Percentiles rank a stretch among this genome's conserved stretches.
phyloP scores from a whole-genome alignment of 768 basidiomycete genomes.

The Serendipita sp. region DNA sequence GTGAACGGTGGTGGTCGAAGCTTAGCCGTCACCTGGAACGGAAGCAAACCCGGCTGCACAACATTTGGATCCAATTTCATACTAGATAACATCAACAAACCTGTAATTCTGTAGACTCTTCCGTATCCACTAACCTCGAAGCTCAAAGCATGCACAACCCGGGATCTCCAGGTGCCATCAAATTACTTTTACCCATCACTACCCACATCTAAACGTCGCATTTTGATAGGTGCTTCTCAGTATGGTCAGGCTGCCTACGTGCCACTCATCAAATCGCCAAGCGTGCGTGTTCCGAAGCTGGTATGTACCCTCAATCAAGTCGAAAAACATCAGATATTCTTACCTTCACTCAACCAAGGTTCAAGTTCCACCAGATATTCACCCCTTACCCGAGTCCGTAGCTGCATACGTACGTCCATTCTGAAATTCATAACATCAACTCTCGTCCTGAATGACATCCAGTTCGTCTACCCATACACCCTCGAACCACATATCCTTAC shows the following conservation, averaged over 20 bases:
- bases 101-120: too few species aligned
- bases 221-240: conserved; percentile 38
- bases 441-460: conserved; percentile 5
- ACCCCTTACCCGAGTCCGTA: conserved; percentile 84
- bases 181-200: too few species aligned
- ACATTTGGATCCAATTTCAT: too few species aligned
- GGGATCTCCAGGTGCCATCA: too few species aligned
- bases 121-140: too few species aligned
- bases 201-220: too few species aligned
- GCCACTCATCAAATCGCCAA: conserved; percentile 85
- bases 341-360: conserved; percentile 34
- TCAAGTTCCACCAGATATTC: conserved; percentile 76
- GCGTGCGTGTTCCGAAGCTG: conserved; percentile 67
- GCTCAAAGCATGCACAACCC: too few species aligned
- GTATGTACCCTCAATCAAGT: conserved; percentile 26
- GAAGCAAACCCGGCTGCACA: too few species aligned
- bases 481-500: conserved; percentile 75
- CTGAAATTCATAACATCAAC: not conserved
- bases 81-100: too few species aligned
- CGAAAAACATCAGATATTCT: conserved; percentile 13
- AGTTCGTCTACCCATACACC: conserved; percentile 97
- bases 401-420: conserved; percentile 57
- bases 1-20: too few species aligned
- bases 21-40: too few species aligned
- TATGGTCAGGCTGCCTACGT: conserved; percentile 62